phyloP scores from a whole-genome alignment of 1,139 yeast species.

The Candida sanyaensis region DNA sequence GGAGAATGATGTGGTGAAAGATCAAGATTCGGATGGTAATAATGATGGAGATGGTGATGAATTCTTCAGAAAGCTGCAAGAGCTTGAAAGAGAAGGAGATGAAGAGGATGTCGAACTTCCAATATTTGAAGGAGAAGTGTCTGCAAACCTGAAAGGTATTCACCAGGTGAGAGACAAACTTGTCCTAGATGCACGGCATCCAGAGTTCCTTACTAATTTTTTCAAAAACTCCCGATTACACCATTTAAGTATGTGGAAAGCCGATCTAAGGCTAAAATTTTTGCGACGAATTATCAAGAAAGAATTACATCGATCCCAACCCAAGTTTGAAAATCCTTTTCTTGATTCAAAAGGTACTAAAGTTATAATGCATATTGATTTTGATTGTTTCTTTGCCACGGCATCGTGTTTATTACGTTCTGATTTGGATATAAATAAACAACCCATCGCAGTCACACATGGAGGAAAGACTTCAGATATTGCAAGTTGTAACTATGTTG shows the following conservation, averaged over 20 bases:
- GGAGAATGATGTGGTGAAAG: conserved; percentile 11
- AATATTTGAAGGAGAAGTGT: conserved; percentile 7
- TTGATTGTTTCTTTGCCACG: conserved; percentile 91
- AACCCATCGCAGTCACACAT: conserved; percentile 84
- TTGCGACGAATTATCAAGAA: conserved; percentile 39
- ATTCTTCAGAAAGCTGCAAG: conserved; percentile 7
- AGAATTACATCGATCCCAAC: conserved; percentile 8
- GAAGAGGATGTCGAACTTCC: conserved; percentile 11
- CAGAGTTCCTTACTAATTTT: conserved; percentile 69
- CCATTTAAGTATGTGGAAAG: conserved; percentile 85
- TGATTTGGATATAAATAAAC: conserved; percentile 52
- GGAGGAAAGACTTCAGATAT: conserved; percentile 73
- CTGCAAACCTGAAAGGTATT: conserved; percentile 10
- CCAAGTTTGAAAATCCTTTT: conserved; percentile 2
- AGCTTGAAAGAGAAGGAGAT: conserved; percentile 11
- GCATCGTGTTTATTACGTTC: conserved; percentile 69
- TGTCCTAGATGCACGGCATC: conserved; percentile 66
- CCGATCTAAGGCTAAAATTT: conserved; percentile 66
- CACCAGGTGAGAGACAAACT: conserved; percentile 13
- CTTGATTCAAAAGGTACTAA: conserved; percentile 1
- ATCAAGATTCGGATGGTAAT: conserved; percentile 5
- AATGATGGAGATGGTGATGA: conserved; percentile 5
- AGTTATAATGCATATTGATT: conserved; percentile 77
- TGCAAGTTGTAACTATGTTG: conserved; percentile 91
- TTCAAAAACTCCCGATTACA: conserved; percentile 85